Base-by-base conservation (phyloP, 768 basidiomycete species). In the Daedaleopsis sinensis region DNA sequence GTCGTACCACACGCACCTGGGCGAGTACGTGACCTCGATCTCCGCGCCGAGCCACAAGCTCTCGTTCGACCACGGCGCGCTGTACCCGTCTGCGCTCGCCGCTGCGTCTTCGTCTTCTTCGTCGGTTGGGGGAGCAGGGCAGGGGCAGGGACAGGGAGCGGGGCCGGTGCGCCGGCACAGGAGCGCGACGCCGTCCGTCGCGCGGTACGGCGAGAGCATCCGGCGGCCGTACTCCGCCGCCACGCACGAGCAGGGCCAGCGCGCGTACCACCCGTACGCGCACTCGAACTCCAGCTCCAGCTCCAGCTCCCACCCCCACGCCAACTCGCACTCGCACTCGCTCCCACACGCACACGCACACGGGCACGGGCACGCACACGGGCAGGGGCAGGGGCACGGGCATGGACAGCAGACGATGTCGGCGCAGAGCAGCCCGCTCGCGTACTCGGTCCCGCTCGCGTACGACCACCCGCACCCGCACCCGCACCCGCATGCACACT, bases 11-110 rank as follows among this genome's bases (percentile, higher is more conserved):
- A 57, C 62, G 38, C 35, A 35, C 46, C 16, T 63, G 44, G 78
- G 74, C 63, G 76, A 80, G 36, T 74, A 71, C 67, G 68, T 60
- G 39, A 75, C 81, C 0, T 82, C 85, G 24, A 74, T 86, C 56
- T 88, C 89, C 11, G 88, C 88, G 1, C 87, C 91, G 15, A 84
- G 89, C 43, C 86, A 88, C 68, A 86, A 88, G 72, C 81, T 82
- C 50, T 77, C 78, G 11, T 91, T 91, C 56, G 89, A 90, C 73
- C 82, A 87, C 67, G 62, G 74, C 1, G 63, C 77, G 55, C 70
- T 88, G 50, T 88, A 84, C 67, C 78, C 82, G 0, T 71, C 80
- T 23, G 76, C 78, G 13, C 69, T 81, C 65, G 67, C 21, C 78
- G 46, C 77, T 44, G 6, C 19, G 3, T 11, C 35, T 18, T 21